Base-by-base conservation (phyloP, 805 yeast genomes). In the Saturnispora serradocipensis region DNA sequence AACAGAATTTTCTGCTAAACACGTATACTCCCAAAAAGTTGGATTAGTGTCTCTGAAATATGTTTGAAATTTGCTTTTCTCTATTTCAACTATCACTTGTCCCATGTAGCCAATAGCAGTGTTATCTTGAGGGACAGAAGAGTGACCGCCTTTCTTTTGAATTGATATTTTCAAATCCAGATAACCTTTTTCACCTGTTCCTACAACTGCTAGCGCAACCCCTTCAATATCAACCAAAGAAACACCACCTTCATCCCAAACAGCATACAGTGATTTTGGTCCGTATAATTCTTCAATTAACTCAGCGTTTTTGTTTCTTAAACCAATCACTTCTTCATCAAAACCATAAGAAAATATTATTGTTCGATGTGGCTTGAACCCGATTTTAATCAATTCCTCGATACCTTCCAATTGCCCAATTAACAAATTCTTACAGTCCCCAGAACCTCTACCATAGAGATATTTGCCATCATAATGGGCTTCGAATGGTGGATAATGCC, bases 131-230 rank as follows among this genome's bases (percentile, higher is more conserved):
- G 81, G 80, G 18, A 75, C 62, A 0, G 77, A 72, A 0, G 79
- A 74, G 59, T 76, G 81, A 0, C 80, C 80, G 24, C 80, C 81
- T 5, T 74, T 75, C 6, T 76, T 70, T 44, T 58, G 67, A 36
- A 76, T 59, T 22, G 67, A 70, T 42, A 76, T 65, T n/a, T 61
- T 54, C 2, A 75, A 59, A 58, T 76, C 68, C 39, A 74, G 53
- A 51, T 71, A 67, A 0, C 81, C 81, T 60, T 76, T 76, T 56
- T 76, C 81, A 10, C 76, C 72, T 2, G 76, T 72, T 11, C 73
- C 75, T 2, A 77, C 76, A 24, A 71, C 54, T 3, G 77, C 70
- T 55, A 73, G 61, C n/a, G 69, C 68, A 6, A 66, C 59, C 7
- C 73, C 78, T 45, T 67, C 62, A 18, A 58, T 36, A 52, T 72